These are phyloP conservation scores for Ganoderma sp. DNA, from an alignment of 1,284 basidiomycete species.

Conservation along the genomic window DNA sequence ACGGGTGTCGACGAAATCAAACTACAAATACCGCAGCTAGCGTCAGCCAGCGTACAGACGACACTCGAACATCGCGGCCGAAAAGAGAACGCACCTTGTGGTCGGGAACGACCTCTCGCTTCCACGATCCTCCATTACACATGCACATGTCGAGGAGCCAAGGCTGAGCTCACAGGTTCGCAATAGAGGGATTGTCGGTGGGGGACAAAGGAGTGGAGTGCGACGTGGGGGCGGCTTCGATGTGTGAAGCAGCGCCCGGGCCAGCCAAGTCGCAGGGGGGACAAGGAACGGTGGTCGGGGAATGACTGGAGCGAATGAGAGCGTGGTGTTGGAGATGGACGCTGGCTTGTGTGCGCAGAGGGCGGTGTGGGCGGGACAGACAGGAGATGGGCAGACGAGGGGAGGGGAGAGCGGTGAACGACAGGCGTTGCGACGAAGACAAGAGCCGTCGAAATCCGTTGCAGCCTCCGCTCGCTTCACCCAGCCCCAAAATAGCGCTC, in stretches of 20 bases:
- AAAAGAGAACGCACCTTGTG: slow-evolving; percentile 77
- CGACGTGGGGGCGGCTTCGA: slow-evolving; percentile 42
- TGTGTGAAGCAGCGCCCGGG: slow-evolving; percentile 46
- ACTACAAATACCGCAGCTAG: slow-evolving; percentile 55
- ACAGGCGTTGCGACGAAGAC: slow-evolving; percentile 23
- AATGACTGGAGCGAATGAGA: slow-evolving; percentile 37
- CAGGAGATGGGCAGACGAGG: slow-evolving; percentile 14
- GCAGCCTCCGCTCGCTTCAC: slow-evolving; percentile 8
- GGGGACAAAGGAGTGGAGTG: slow-evolving; percentile 37
- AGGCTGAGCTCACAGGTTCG: slow-evolving; percentile 32
- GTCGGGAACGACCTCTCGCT: slow-evolving; percentile 96
- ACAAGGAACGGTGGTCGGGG: slow-evolving; percentile 45
- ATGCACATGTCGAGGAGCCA: slow-evolving; percentile 69
- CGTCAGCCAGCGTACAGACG: slow-evolving; percentile 19
- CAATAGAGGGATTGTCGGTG: slow-evolving; percentile 30
- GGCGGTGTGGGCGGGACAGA: slow-evolving; percentile 17
- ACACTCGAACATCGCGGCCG: not conserved
- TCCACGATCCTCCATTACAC: slow-evolving; percentile 86
- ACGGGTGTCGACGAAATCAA: slow-evolving; percentile 94
- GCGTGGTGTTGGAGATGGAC: slow-evolving; percentile 26
- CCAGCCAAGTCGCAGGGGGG: slow-evolving; percentile 70
- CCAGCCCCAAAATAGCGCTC: slow-evolving; percentile 5
- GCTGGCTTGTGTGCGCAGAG: slow-evolving; percentile 24
- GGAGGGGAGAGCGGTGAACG: not conserved
- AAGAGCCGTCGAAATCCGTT: slow-evolving; percentile 13